phyloP scores from a whole-genome alignment of 2,329 filamentous ascomycete genomes.

The Rhinocladiella mackenziei region DNA sequence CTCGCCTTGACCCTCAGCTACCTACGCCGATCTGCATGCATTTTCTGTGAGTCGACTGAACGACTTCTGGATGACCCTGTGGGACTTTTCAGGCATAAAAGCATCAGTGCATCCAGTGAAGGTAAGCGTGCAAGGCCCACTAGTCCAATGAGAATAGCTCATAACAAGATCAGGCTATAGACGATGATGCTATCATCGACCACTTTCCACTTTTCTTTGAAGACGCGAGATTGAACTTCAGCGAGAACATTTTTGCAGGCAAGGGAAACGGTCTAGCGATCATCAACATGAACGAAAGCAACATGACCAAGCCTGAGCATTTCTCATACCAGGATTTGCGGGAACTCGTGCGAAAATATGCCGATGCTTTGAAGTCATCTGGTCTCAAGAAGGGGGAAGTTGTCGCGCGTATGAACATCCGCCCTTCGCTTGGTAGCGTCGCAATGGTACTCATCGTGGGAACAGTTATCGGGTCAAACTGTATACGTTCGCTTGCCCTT shows the following conservation, averaged over 20 bases:
- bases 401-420: constrained; percentile 29
- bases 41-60: constrained; percentile 39
- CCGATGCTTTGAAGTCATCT: constrained; percentile 36
- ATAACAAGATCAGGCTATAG: constrained; percentile 32
- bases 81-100: constrained; percentile 33
- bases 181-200: constrained; percentile 36
- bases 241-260: constrained; percentile 26
- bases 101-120: constrained; percentile 23
- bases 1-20: no score
- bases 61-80: constrained; percentile 41
- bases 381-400: constrained; percentile 39
- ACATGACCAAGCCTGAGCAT: constrained; percentile 28
- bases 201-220: constrained; percentile 39
- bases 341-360: constrained; percentile 36
- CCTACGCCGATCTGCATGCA: constrained; percentile 37
- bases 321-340: constrained; percentile 39
- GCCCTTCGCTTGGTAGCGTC: not conserved
- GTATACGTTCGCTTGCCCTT: constrained; percentile 32
- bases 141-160: not conserved
- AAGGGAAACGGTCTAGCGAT: constrained; percentile 1
- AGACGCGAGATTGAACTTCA: constrained; percentile 37
- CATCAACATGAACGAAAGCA: constrained; percentile 31
- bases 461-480: constrained; percentile 5
- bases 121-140: not conserved
- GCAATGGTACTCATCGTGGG: not conserved